Conservation (phyloP, 1,284 basidiomycete genomes). For the Sanghuangporus baumii region DNA sequence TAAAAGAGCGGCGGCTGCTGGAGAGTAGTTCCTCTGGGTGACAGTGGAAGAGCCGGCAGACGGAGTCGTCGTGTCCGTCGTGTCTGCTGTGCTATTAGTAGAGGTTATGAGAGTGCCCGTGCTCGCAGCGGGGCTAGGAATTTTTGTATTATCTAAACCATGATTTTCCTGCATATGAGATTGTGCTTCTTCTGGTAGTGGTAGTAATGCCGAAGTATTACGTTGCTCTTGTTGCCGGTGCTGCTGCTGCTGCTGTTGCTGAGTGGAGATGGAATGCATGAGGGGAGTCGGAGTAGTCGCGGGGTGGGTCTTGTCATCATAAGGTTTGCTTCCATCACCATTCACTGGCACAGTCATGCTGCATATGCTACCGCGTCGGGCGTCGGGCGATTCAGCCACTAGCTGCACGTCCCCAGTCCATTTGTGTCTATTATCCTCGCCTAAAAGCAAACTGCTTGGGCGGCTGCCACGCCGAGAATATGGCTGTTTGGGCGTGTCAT, state of each 20-base stretch:
- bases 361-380: slow-evolving; percentile 9
- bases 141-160: background rate
- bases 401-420: slow-evolving; percentile 46
- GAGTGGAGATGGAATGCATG: background rate
- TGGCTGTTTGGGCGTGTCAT: slow-evolving; percentile 31
- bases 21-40: slow-evolving; percentile 18
- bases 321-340: slow-evolving; percentile 20
- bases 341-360: background rate
- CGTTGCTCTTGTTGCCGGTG: background rate
- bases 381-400: slow-evolving; percentile 36
- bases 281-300: background rate
- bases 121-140: background rate
- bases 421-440: slow-evolving; percentile 30
- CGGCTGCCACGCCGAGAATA: slow-evolving; percentile 44
- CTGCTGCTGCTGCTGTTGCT: background rate
- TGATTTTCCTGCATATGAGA: background rate
- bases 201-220: slow-evolving; percentile 5
- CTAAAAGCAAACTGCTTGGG: slow-evolving; percentile 44
- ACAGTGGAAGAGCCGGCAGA: slow-evolving; percentile 4
- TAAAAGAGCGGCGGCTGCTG: slow-evolving; percentile 19
- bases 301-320: background rate
- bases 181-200: background rate
- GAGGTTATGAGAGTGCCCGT: background rate
- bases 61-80: background rate
- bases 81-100: background rate